These are phyloP conservation scores for Leptomonas pyrrhocoris DNA, from an alignment of 208 protist genomes.

Conservation along the genomic window DNA sequence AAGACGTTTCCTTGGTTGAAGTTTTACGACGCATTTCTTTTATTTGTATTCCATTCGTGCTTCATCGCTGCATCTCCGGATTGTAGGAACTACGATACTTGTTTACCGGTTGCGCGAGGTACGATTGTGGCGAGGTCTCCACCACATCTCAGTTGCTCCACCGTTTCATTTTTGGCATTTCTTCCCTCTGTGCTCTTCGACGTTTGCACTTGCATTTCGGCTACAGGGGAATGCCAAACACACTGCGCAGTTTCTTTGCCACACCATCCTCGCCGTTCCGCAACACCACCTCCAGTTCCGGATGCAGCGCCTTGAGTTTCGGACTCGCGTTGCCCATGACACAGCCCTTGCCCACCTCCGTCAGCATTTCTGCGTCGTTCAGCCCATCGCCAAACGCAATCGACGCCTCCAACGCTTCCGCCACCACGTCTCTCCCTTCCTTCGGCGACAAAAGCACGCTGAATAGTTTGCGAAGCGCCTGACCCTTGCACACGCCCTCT, in stretches of 20 bases:
- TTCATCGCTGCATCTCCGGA: no score
- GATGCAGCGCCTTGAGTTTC: slow-evolving; percentile 36
- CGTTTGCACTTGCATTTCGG: not conserved
- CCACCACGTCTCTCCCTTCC: slow-evolving; percentile 21
- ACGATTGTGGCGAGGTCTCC: no score
- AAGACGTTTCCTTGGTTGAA: no score
- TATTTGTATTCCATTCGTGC: no score
- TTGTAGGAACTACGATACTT: no score
- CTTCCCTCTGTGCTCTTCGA: no score
- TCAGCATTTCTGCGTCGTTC: slow-evolving; percentile 63
- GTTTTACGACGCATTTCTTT: no score
- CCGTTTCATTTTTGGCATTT: no score
- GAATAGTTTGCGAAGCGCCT: slow-evolving; percentile 35
- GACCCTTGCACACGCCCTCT: slow-evolving; percentile 36
- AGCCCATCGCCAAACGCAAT: slow-evolving; percentile 69
- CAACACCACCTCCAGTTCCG: slow-evolving; percentile 47
- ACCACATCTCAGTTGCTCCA: no score
- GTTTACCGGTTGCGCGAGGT: no score
- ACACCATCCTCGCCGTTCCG: slow-evolving; percentile 55
- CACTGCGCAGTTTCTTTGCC: slow-evolving; percentile 44
- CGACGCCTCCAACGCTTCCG: slow-evolving; percentile 25
- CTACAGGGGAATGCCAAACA: slow-evolving; percentile 34
- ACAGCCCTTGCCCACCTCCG: slow-evolving; percentile 45
- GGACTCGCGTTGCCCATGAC: slow-evolving; percentile 59
- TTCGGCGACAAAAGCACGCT: slow-evolving; percentile 11